phyloP scores from a whole-genome alignment of 2,329 filamentous ascomycete genomes.

The Pseudophaeomoniella oleicola region DNA sequence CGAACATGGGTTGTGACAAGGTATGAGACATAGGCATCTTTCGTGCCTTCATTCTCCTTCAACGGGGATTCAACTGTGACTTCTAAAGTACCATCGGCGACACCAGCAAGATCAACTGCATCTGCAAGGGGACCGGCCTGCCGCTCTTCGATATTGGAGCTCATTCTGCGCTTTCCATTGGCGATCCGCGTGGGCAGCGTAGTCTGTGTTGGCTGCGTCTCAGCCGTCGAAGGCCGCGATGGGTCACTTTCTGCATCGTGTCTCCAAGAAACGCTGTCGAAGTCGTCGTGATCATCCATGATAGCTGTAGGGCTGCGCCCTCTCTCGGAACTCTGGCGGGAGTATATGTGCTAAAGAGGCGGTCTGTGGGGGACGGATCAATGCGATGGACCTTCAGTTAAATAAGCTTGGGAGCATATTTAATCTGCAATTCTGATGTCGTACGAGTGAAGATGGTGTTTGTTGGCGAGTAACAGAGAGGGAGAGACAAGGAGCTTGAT shows the following conservation, averaged over 20 bases:
- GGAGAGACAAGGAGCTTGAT: background rate
- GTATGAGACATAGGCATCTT: constrained; percentile 94
- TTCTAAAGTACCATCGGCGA: constrained; percentile 63
- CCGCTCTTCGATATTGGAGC: constrained; percentile 26
- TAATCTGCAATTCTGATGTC: too few relatives aligned
- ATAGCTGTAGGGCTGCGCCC: background rate
- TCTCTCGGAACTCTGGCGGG: too few relatives aligned
- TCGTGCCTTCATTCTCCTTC: constrained; percentile 93
- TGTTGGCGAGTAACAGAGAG: too few relatives aligned
- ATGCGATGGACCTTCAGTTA: too few relatives aligned
- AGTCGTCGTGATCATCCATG: constrained; percentile 49
- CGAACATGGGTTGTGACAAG: constrained; percentile 76
- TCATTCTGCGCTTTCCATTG: constrained; percentile 35
- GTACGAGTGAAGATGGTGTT: too few relatives aligned
- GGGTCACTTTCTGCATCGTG: constrained; percentile 40
- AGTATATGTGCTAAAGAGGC: too few relatives aligned
- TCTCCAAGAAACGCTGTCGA: constrained; percentile 69
- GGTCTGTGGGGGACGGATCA: too few relatives aligned
- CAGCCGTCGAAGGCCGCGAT: constrained; percentile 24
- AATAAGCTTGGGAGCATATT: too few relatives aligned
- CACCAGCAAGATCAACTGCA: constrained; percentile 44
- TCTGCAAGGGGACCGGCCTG: constrained; percentile 37
- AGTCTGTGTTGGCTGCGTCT: constrained; percentile 10
- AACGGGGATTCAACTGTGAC: constrained; percentile 70
- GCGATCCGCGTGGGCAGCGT: constrained; percentile 19